Evolutionary conservation across 164 flowering plant genomes (phyloP).

Genomic region (Amborella trichopoda): DNA sequence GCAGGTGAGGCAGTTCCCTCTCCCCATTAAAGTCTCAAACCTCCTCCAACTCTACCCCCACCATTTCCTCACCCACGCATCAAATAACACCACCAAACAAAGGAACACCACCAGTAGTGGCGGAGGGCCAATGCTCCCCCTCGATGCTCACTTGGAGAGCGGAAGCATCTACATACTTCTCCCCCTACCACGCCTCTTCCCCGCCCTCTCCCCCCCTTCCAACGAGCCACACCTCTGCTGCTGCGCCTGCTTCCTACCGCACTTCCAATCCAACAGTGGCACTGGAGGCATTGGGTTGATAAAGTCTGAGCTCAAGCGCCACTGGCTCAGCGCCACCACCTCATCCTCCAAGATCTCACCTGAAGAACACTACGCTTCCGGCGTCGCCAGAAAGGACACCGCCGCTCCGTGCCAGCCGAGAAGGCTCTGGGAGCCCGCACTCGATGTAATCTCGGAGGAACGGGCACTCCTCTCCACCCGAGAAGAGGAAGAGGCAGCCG

Average conservation of each 20-base stretch:
- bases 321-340: not conserved
- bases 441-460: slow-evolving; percentile 7
- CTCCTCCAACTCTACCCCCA: slow-evolving; percentile 10
- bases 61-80: slow-evolving; percentile 9
- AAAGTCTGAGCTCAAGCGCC: slow-evolving; percentile 4
- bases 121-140: slow-evolving; percentile 5
- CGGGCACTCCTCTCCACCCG: not conserved
- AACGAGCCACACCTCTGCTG: slow-evolving; percentile 3
- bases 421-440: slow-evolving; percentile 10
- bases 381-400: not conserved
- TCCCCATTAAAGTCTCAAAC: slow-evolving; percentile 7
- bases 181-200: slow-evolving; percentile 11
- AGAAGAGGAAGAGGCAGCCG: not conserved
- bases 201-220: slow-evolving; percentile 4
- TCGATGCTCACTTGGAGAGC: slow-evolving; percentile 7
- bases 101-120: not conserved
- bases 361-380: not conserved
- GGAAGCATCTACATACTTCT: slow-evolving; percentile 10
- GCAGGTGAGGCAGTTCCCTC: slow-evolving; percentile 9
- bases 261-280: not conserved
- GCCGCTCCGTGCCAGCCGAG: slow-evolving; percentile 3
- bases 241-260: slow-evolving; percentile 5
- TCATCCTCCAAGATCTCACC: slow-evolving; percentile 9
- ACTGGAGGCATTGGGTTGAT: not conserved
- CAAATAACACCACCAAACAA: slow-evolving; percentile 1